Percentiles rank a stretch among this genome's conserved stretches.
phyloP scores from a whole-genome alignment of 2,329 filamentous ascomycete species.

The Verticillium nubilum region DNA sequence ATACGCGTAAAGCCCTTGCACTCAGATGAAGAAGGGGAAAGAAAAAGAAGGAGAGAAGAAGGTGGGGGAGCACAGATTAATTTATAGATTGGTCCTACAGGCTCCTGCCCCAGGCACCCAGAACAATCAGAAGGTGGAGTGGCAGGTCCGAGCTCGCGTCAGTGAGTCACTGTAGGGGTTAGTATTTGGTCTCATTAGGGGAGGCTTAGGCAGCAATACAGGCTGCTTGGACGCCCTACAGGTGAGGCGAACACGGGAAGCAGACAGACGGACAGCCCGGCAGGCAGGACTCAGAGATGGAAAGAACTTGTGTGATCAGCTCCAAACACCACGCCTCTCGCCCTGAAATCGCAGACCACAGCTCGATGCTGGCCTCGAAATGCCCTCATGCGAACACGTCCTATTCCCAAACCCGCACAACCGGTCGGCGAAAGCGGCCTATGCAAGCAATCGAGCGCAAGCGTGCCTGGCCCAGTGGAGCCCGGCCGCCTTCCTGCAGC shows the following conservation, averaged over 20 bases:
- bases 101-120: neutral
- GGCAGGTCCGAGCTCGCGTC: neutral
- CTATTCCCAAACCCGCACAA: neutral
- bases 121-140: neutral
- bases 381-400: neutral
- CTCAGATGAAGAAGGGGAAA: slow-evolving; percentile 50
- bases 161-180: neutral
- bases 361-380: neutral
- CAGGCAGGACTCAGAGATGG: neutral
- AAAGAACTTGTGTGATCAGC: neutral
- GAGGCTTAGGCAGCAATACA: neutral
- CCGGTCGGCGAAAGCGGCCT: neutral
- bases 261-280: too few species aligned
- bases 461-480: neutral
- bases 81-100: neutral
- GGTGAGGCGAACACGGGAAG: too few species aligned
- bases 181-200: neutral
- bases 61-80: neutral
- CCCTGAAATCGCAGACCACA: neutral
- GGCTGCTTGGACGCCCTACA: too few species aligned
- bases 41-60: slow-evolving; percentile 16
- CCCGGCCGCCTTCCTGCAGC: neutral
- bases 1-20: slow-evolving; percentile 76
- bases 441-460: slow-evolving; percentile 4
- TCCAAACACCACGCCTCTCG: neutral